Evolutionary conservation across 2,329 filamentous ascomycete genomes (phyloP).

Genomic region (Davidsoniella eucalypti): DNA sequence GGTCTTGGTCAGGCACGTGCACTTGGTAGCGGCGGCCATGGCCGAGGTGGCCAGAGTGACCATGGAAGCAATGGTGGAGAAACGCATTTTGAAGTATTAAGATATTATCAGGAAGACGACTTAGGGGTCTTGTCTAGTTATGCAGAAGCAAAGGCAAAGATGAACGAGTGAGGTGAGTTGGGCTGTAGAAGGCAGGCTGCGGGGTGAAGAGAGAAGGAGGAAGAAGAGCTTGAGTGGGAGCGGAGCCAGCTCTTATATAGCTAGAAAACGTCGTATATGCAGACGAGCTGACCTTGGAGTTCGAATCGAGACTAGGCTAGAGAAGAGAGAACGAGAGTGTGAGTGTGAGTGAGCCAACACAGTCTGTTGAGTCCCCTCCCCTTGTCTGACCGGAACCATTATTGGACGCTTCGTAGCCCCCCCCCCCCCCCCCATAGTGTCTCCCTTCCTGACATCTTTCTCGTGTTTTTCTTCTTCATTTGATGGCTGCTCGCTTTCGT

Average conservation of each 20-base stretch:
- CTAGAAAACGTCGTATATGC: no score
- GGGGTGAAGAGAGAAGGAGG: neutral
- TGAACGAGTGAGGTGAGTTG: slow-evolving; percentile 4
- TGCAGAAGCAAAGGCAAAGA: slow-evolving; percentile 2
- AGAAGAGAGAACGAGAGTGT: slow-evolving; percentile 1
- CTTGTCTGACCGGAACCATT: neutral
- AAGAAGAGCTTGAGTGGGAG: neutral
- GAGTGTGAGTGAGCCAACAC: neutral
- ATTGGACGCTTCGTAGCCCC: neutral
- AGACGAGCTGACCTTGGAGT: no score
- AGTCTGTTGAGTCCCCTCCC: neutral
- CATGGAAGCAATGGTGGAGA: slow-evolving; percentile 7
- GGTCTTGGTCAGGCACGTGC: slow-evolving; percentile 13
- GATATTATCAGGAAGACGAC: neutral
- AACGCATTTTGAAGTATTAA: slow-evolving; percentile 9
- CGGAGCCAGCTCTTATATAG: no score
- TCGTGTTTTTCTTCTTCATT: slow-evolving; percentile 9
- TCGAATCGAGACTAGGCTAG: no score
- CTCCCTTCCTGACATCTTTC: slow-evolving; percentile 1
- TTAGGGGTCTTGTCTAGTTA: neutral
- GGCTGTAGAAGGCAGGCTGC: neutral
- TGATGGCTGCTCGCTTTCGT: neutral
- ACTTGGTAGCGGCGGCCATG: slow-evolving; percentile 5
- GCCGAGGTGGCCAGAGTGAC: slow-evolving; percentile 8
- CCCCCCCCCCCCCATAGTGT: neutral